A percentile compares a stretch with the other conserved stretches of the same genome.
phyloP scores from a whole-genome alignment of 495 filamentous ascomycete species.

The Xylaria acuta region DNA sequence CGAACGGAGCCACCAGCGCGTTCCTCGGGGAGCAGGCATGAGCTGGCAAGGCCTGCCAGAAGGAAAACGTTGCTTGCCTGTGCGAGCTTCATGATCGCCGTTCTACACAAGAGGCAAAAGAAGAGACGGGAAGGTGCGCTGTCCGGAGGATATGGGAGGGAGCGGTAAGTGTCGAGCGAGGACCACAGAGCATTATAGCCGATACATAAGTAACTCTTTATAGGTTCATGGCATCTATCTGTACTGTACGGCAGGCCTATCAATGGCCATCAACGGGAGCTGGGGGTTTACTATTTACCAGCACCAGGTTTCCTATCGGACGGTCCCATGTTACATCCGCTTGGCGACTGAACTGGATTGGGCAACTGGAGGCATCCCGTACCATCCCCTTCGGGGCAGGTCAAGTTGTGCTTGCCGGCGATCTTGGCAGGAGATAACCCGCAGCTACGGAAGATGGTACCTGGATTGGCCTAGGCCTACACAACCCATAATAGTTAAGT shows the following conservation, averaged over 20 bases:
- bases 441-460: not conserved
- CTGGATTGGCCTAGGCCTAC: not conserved
- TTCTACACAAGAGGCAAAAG: not conserved
- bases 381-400: conserved; percentile 22
- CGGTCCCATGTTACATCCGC: not conserved
- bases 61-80: conserved; percentile 22
- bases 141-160: not conserved
- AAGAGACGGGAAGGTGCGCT: not conserved
- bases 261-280: not conserved
- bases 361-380: conserved; percentile 17
- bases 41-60: conserved; percentile 23
- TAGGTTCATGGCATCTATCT: not conserved
- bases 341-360: conserved; percentile 14
- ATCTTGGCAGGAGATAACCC: conserved; percentile 19
- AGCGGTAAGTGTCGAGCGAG: not conserved
- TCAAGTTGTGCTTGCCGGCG: conserved; percentile 2
- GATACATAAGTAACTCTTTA: conserved; percentile 3
- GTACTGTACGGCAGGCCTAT: not conserved
- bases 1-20: conserved; percentile 24
- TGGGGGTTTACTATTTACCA: not conserved
- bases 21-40: conserved; percentile 29
- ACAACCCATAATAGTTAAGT: not conserved
- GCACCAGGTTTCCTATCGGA: not conserved
- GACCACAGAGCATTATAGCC: not conserved
- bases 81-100: conserved; percentile 20